These are phyloP conservation scores for Brassica balearica DNA, from an alignment of 441 rosid genomes.

Conservation along the genomic window DNA sequence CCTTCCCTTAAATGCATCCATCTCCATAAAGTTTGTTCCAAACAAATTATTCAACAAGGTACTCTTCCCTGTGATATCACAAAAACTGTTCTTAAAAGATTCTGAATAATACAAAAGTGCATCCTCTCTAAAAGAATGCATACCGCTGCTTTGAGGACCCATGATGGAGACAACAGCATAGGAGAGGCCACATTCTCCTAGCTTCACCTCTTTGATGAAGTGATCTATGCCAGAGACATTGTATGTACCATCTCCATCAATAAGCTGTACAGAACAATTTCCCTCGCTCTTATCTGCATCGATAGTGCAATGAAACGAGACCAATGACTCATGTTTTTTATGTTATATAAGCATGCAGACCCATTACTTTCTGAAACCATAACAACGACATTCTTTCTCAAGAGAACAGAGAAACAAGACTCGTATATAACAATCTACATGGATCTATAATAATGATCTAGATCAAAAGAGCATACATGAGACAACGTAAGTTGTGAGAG, in stretches of 20 bases:
- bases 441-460: constrained; percentile 27
- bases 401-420: not conserved
- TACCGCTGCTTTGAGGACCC: constrained; percentile 99
- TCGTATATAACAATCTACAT: not conserved
- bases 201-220: constrained; percentile 73
- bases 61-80: constrained; percentile 81
- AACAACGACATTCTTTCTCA: not conserved
- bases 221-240: constrained; percentile 66
- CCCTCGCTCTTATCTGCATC: constrained; percentile 45
- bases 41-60: constrained; percentile 88
- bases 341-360: constrained; percentile 4
- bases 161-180: constrained; percentile 96
- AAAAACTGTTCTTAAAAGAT: constrained; percentile 4
- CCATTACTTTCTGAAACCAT: constrained; percentile 11
- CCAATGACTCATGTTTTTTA: not conserved
- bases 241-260: constrained; percentile 87
- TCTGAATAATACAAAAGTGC: constrained; percentile 1
- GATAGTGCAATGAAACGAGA: constrained; percentile 6
- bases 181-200: constrained; percentile 86
- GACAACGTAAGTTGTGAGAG: not conserved
- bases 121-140: constrained; percentile 35
- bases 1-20: constrained; percentile 99
- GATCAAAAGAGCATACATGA: not conserved
- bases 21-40: constrained; percentile 88
- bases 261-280: constrained; percentile 78